A percentile compares a stretch with the other conserved stretches of the same genome.
Conservation (phyloP, 805 yeast genomes). For the Vanderwaltozyma polyspora region DNA sequence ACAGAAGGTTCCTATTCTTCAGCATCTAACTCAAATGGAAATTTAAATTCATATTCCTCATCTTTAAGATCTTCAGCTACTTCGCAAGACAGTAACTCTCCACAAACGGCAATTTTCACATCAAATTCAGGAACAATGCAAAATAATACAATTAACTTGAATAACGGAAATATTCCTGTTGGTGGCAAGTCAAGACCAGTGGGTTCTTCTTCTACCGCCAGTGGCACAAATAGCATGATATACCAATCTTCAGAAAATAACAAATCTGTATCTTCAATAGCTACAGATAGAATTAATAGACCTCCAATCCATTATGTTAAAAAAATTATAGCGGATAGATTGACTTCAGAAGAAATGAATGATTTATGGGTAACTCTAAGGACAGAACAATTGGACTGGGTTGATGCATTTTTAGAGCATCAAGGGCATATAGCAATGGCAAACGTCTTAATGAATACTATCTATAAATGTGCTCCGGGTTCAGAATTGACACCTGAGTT, state of each 20-base stretch:
- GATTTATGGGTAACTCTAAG: conserved; percentile 85
- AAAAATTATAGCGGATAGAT: conserved; percentile 55
- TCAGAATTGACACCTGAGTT: conserved; percentile 29
- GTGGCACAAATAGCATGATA: background rate
- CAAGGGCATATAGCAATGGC: conserved; percentile 78
- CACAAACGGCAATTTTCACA: background rate
- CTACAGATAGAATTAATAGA: conserved; percentile 26
- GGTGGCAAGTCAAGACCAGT: too few relatives aligned
- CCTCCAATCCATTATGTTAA: conserved; percentile 72
- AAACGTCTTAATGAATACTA: conserved; percentile 45
- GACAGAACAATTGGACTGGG: conserved; percentile 84
- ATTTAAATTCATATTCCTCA: background rate
- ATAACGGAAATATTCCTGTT: background rate
- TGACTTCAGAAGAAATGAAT: conserved; percentile 60
- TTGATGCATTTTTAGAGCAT: conserved; percentile 55
- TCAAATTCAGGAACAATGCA: background rate
- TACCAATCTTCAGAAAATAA: conserved; percentile 10
- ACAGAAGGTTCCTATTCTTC: background rate
- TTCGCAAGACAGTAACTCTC: background rate
- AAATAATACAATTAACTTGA: background rate
- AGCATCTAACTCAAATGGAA: background rate
- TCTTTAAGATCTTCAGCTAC: background rate
- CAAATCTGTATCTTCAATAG: conserved; percentile 12
- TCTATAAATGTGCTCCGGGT: conserved; percentile 19
- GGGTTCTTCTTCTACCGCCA: background rate